These are phyloP conservation scores for Starmerella gropengiesseri DNA, from an alignment of 805 yeast species.

Conservation along the genomic window DNA sequence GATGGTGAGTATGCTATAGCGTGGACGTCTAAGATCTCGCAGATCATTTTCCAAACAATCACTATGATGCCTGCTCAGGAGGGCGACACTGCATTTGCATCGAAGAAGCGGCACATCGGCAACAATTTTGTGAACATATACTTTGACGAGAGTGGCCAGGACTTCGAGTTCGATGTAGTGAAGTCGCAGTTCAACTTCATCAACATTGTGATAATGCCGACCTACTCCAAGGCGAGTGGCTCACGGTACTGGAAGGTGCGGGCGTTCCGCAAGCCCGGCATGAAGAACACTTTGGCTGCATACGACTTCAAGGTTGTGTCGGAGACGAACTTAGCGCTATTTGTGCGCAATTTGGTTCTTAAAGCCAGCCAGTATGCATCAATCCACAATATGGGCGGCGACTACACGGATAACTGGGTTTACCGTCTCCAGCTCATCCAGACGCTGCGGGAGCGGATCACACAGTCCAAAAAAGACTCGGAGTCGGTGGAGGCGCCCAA, in stretches of 20 bases:
- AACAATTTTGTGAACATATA: conserved; percentile 72
- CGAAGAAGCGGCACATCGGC: conserved; percentile 78
- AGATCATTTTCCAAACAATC: conserved; percentile 65
- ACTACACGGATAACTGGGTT: conserved; percentile 54
- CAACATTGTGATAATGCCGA: conserved; percentile 65
- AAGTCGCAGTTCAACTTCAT: conserved; percentile 74
- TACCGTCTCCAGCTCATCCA: conserved; percentile 49
- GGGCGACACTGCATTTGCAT: conserved; percentile 37
- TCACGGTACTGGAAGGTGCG: conserved; percentile 44
- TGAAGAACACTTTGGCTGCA: conserved; percentile 67
- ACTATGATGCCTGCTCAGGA: conserved; percentile 60
- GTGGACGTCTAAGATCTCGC: conserved; percentile 62
- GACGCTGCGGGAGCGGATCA: conserved; percentile 30
- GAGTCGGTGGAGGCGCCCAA: neutral
- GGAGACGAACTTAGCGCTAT: conserved; percentile 46
- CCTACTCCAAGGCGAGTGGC: conserved; percentile 18
- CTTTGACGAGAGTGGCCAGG: conserved; percentile 62
- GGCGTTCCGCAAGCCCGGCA: conserved; percentile 51
- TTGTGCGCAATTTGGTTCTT: conserved; percentile 55
- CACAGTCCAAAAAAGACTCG: conserved; percentile 1
- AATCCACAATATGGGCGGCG: conserved; percentile 57
- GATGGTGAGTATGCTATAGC: conserved; percentile 70
- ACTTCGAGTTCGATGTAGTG: conserved; percentile 59
- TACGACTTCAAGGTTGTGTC: conserved; percentile 63
- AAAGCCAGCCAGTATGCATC: conserved; percentile 62